phyloP scores from a whole-genome alignment of 2,329 filamentous ascomycete genomes.

The Penicillium sp. region DNA sequence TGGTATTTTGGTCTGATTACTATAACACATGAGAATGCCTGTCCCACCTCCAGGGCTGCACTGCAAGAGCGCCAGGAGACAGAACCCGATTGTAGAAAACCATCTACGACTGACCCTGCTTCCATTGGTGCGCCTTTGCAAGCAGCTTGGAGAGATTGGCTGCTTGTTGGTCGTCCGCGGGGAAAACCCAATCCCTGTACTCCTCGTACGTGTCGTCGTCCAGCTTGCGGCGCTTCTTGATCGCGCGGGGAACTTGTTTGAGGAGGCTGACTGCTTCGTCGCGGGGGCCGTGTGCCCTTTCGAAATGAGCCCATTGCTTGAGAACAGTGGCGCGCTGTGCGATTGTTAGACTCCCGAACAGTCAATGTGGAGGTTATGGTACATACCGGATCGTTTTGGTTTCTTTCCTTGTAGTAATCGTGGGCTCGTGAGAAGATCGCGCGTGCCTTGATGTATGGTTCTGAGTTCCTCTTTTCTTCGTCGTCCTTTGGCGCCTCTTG shows the following conservation, averaged over 20 bases:
- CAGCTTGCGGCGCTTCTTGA: conserved; percentile 88
- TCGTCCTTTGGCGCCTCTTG: conserved; percentile 48
- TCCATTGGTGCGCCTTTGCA: conserved; percentile 86
- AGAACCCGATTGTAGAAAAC: neutral
- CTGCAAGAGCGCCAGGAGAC: neutral
- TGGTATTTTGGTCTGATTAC: conserved; percentile 2
- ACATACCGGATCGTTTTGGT: conserved; percentile 80
- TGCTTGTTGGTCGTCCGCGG: conserved; percentile 85
- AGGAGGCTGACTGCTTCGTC: conserved; percentile 81
- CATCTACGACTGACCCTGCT: conserved; percentile 58
- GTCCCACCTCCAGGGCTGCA: neutral
- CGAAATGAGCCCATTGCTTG: conserved; percentile 90
- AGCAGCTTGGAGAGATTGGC: conserved; percentile 81
- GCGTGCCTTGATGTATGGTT: conserved; percentile 79
- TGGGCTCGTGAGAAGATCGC: conserved; percentile 83
- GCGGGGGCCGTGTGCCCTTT: conserved; percentile 75
- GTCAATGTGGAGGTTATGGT: neutral
- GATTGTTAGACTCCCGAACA: conserved; percentile 33
- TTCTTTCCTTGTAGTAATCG: conserved; percentile 82
- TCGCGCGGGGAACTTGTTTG: conserved; percentile 88
- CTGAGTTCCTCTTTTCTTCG: conserved; percentile 66
- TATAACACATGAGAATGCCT: neutral
- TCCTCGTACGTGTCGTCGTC: conserved; percentile 95
- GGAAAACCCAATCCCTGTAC: conserved; percentile 96
- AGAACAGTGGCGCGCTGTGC: conserved; percentile 77